Conservation (phyloP, 1,284 basidiomycete species). For the Ceratobasidium papillatum region DNA sequence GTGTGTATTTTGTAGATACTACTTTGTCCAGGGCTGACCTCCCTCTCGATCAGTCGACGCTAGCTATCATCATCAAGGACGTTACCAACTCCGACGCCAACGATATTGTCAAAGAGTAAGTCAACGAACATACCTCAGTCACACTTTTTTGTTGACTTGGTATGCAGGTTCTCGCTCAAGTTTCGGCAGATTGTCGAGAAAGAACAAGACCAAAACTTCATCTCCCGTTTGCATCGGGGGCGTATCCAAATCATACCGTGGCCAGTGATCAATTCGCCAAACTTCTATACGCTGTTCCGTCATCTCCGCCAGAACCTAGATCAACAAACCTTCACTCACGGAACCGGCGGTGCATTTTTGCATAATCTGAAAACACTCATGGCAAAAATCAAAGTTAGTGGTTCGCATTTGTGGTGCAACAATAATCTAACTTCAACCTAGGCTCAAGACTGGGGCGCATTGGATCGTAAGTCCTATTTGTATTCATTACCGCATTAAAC, state of each 20-base stretch:
- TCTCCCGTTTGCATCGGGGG: conserved; percentile 59
- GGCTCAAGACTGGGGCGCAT: conserved; percentile 40
- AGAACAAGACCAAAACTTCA: conserved; percentile 69
- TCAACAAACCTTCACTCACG: conserved; percentile 60
- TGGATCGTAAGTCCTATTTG: conserved; percentile 45
- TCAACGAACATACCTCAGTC: background rate
- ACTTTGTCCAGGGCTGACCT: background rate
- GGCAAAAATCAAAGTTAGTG: conserved; percentile 67
- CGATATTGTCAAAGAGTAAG: conserved; percentile 61
- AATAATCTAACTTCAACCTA: conserved; percentile 50
- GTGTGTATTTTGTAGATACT: conserved; percentile 51
- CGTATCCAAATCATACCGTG: conserved; percentile 32
- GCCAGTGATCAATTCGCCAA: conserved; percentile 30
- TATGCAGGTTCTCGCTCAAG: conserved; percentile 60
- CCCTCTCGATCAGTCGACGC: conserved; percentile 52
- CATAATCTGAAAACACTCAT: conserved; percentile 68
- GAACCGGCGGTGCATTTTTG: conserved; percentile 62
- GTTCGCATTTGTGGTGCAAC: background rate
- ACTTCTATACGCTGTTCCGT: conserved; percentile 59
- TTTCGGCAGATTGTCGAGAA: conserved; percentile 65
- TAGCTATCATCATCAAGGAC: conserved; percentile 74
- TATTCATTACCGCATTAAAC: too few species aligned
- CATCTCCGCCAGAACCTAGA: conserved; percentile 57
- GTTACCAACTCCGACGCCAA: conserved; percentile 65
- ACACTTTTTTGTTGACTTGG: conserved; percentile 3